phyloP scores from a whole-genome alignment of 108 stramenopile genomes.

The Discostella stelligeroides region DNA sequence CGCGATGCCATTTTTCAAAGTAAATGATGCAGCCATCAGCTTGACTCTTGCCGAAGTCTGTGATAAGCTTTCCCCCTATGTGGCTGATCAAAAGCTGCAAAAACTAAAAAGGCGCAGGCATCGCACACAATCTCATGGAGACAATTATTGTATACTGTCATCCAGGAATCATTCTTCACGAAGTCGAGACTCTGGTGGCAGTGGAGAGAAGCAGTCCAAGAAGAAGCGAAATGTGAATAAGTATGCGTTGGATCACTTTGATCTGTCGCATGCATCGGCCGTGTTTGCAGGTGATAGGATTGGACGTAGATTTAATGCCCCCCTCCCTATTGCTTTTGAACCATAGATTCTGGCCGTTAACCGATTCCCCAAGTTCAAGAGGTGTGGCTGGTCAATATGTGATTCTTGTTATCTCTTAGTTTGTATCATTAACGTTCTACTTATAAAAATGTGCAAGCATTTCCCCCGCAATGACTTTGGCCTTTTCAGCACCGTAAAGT shows the following conservation, averaged over 20 bases:
- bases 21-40: constrained; percentile 17
- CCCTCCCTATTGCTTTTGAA: not conserved
- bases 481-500: constrained; percentile 56
- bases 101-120: constrained; percentile 18
- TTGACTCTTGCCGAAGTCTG: constrained; percentile 45
- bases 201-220: constrained; percentile 13
- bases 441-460: constrained; percentile 26
- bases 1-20: not conserved
- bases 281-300: constrained; percentile 12
- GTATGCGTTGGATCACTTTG: constrained; percentile 4
- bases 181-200: not conserved
- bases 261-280: not conserved
- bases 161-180: constrained; percentile 16
- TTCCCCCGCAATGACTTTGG: constrained; percentile 37
- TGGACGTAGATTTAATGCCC: constrained; percentile 16
- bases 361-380: not conserved
- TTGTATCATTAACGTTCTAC: constrained; percentile 1
- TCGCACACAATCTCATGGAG: constrained; percentile 17
- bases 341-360: not conserved
- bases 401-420: not conserved
- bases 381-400: no score
- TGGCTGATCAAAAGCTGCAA: constrained; percentile 17
- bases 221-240: constrained; percentile 5
- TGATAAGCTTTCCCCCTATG: constrained; percentile 41
- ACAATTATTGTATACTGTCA: not conserved